Conservation (phyloP, 139 green algal species). For the Volvox reticuliferus region DNA sequence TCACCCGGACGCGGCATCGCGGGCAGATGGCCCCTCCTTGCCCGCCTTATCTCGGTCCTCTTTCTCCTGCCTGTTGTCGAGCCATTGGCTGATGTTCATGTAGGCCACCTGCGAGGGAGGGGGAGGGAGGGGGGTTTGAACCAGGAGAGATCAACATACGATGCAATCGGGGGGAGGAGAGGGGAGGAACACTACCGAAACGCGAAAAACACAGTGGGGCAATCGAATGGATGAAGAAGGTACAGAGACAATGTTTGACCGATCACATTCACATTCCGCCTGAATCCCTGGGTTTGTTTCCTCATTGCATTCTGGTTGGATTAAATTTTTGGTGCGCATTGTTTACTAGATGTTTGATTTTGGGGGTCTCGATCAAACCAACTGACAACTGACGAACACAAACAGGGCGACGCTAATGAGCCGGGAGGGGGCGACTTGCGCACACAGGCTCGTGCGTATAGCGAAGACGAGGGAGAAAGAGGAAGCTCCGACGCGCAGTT, state of each 20-base stretch:
- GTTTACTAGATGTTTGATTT: too few species aligned
- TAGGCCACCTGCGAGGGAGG: slow-evolving; percentile 51
- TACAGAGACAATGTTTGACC: background rate
- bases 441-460: too few species aligned
- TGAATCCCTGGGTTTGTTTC: too few species aligned
- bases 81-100: slow-evolving; percentile 54
- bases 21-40: background rate
- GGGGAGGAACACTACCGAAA: background rate
- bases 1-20: background rate
- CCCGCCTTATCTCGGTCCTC: slow-evolving; percentile 32
- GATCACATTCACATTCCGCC: too few species aligned
- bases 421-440: too few species aligned
- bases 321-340: too few species aligned
- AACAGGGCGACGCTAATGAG: too few species aligned
- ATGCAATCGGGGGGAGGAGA: background rate
- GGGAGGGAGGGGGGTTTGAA: background rate
- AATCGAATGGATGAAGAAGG: background rate
- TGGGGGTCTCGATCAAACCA: too few species aligned
- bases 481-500: too few species aligned
- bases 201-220: background rate
- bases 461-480: too few species aligned
- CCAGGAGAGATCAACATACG: background rate
- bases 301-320: too few species aligned
- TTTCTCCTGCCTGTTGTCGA: slow-evolving; percentile 54
- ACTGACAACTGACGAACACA: too few species aligned